These are phyloP conservation scores for Lodderomyces parapsilosis DNA, from an alignment of 1,139 yeast genomes.

Conservation along the genomic window DNA sequence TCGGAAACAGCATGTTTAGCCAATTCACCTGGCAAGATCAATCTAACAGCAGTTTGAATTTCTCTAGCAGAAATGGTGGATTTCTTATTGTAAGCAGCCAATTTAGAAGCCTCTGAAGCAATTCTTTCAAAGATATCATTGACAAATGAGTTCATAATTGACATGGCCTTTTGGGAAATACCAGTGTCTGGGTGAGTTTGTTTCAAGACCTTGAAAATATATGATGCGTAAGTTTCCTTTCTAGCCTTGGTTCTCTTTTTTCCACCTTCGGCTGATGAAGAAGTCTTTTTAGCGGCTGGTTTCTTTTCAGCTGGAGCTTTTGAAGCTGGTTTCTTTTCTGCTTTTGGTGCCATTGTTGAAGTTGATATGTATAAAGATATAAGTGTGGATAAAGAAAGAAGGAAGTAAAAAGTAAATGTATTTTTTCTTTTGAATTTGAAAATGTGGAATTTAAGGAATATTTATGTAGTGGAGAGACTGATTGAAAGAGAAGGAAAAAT, in stretches of 20 bases:
- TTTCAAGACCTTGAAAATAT: conserved; percentile 97
- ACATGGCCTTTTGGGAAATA: conserved; percentile 99
- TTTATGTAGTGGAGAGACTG: conserved; percentile 1
- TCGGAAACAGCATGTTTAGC: conserved; percentile 99
- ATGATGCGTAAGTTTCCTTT: conserved; percentile 98
- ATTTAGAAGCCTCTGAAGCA: conserved; percentile 97
- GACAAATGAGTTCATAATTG: conserved; percentile 98
- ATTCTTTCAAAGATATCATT: conserved; percentile 94
- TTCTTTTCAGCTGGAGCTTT: conserved; percentile 98
- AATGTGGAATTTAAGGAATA: conserved; percentile 4
- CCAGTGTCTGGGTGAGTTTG: conserved; percentile 99
- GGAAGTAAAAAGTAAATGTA: neutral
- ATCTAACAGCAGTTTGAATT: conserved; percentile 98
- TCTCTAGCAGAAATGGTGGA: conserved; percentile 99
- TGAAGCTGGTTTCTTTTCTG: conserved; percentile 98
- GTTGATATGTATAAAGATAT: neutral
- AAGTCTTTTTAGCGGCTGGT: conserved; percentile 94
- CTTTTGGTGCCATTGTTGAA: conserved; percentile 86
- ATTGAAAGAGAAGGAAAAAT: no score
- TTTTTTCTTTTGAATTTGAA: neutral
- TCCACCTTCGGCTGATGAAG: conserved; percentile 67
- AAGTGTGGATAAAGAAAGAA: neutral
- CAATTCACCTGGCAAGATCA: conserved; percentile 98
- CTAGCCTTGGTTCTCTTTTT: conserved; percentile 97
- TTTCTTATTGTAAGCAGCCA: conserved; percentile 99